Evolutionary conservation across 2,329 filamentous ascomycete species (phyloP).

Genomic region (Aspergillus pseudoviridinutans): DNA sequence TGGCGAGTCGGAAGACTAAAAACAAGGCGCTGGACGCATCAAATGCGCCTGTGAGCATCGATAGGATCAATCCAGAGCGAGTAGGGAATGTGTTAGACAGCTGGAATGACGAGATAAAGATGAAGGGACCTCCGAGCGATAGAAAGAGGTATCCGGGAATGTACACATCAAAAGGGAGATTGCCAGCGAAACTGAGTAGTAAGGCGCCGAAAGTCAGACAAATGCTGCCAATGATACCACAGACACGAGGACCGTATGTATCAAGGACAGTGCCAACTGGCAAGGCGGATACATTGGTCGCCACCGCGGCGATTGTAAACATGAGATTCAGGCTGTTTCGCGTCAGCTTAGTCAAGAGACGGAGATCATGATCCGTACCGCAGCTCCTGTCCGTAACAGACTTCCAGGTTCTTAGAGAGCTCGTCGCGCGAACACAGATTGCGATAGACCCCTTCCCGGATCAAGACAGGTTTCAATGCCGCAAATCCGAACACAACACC

Average conservation of each 20-base stretch:
- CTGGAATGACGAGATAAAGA: conserved; percentile 80
- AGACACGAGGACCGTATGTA: conserved; percentile 71
- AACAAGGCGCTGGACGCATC: conserved; percentile 78
- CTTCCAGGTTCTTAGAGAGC: conserved; percentile 45
- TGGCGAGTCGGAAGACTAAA: conserved; percentile 67
- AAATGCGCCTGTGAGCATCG: conserved; percentile 75
- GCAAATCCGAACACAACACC: conserved; percentile 83
- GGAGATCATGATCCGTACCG: conserved; percentile 29
- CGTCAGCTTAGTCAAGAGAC: conserved; percentile 8
- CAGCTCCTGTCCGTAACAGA: conserved; percentile 58
- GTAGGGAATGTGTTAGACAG: conserved; percentile 78
- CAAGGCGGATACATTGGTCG: conserved; percentile 80
- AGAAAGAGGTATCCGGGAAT: conserved; percentile 71
- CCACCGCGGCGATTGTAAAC: conserved; percentile 87
- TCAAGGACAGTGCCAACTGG: conserved; percentile 84
- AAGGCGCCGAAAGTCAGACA: conserved; percentile 67
- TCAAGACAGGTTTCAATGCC: conserved; percentile 75
- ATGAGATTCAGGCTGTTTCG: conserved; percentile 70
- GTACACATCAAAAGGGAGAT: conserved; percentile 69
- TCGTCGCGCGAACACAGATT: conserved; percentile 58
- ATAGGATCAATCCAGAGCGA: conserved; percentile 73
- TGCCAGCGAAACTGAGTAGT: conserved; percentile 64
- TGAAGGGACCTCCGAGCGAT: conserved; percentile 73
- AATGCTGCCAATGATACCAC: conserved; percentile 66
- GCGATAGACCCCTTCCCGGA: conserved; percentile 67